phyloP scores from a whole-genome alignment of 768 basidiomycete species.

The Tulasnella sp. region DNA sequence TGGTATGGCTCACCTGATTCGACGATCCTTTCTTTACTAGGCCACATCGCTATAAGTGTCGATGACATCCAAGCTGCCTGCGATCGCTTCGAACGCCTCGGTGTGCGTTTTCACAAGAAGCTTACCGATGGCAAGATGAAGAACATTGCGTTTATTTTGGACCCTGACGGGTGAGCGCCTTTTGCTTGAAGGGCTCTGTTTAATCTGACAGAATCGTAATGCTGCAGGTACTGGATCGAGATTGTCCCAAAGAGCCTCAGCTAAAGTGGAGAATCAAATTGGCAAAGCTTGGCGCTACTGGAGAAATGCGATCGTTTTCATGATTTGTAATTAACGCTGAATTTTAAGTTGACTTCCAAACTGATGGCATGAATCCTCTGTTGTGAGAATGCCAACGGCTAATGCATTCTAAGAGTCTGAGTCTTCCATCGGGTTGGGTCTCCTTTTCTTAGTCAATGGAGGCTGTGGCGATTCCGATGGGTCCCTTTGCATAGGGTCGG shows the following conservation, averaged over 20 bases:
- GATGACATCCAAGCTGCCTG: slow-evolving; percentile 83
- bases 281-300: not conserved
- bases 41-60: slow-evolving; percentile 87
- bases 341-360: not conserved
- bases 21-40: not conserved
- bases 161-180: slow-evolving; percentile 66
- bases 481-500: not conserved
- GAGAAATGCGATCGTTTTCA: not conserved
- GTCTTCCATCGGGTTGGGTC: slow-evolving; percentile 19
- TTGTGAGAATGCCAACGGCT: not conserved
- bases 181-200: not conserved
- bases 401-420: not conserved
- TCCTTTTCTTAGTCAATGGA: slow-evolving; percentile 25
- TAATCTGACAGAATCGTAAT: not conserved
- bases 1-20: not conserved
- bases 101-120: slow-evolving; percentile 86
- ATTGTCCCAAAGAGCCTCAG: slow-evolving; percentile 21
- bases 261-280: not conserved
- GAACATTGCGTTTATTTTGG: slow-evolving; percentile 80
- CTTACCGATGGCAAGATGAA: slow-evolving; percentile 85
- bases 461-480: slow-evolving; percentile 21
- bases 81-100: slow-evolving; percentile 75
- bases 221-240: slow-evolving; percentile 44
- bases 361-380: not conserved
- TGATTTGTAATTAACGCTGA: not conserved